phyloP scores from a whole-genome alignment of 2,329 filamentous ascomycete species.

The Colletotrichum higginsianum region DNA sequence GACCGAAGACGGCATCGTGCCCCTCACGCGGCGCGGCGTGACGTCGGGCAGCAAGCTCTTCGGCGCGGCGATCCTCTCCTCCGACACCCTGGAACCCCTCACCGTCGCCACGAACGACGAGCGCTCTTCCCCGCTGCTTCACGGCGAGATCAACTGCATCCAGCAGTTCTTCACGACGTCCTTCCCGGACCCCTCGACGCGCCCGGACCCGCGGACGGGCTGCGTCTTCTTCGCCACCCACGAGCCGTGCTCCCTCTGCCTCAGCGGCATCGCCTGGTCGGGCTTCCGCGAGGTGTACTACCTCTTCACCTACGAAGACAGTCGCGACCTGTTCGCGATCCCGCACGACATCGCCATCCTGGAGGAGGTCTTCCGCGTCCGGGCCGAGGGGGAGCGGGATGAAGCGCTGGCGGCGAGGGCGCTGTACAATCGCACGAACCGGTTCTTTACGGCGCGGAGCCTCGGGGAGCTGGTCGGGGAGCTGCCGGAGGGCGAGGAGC shows the following conservation, averaged over 20 bases:
- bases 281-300: constrained; percentile 71
- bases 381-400: constrained; percentile 54
- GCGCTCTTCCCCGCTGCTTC: constrained; percentile 66
- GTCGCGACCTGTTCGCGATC: constrained; percentile 68
- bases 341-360: constrained; percentile 72
- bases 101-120: constrained; percentile 72
- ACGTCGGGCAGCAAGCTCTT: constrained; percentile 69
- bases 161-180: constrained; percentile 66
- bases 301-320: constrained; percentile 73
- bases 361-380: constrained; percentile 68
- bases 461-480: constrained; percentile 57
- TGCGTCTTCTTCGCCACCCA: constrained; percentile 73
- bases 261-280: constrained; percentile 71
- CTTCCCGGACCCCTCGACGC: constrained; percentile 52
- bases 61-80: constrained; percentile 68
- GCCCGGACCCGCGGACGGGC: constrained; percentile 58
- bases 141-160: constrained; percentile 74
- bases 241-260: constrained; percentile 71
- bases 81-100: constrained; percentile 56
- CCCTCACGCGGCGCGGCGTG: constrained; percentile 65
- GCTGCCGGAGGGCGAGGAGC: constrained; percentile 54
- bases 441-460: constrained; percentile 66
- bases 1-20: constrained; percentile 64
- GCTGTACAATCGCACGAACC: constrained; percentile 70
- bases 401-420: constrained; percentile 55